These are phyloP conservation scores for Chalaropsis ovoidea DNA, from an alignment of 2,329 filamentous ascomycete genomes.

Conservation along the genomic window DNA sequence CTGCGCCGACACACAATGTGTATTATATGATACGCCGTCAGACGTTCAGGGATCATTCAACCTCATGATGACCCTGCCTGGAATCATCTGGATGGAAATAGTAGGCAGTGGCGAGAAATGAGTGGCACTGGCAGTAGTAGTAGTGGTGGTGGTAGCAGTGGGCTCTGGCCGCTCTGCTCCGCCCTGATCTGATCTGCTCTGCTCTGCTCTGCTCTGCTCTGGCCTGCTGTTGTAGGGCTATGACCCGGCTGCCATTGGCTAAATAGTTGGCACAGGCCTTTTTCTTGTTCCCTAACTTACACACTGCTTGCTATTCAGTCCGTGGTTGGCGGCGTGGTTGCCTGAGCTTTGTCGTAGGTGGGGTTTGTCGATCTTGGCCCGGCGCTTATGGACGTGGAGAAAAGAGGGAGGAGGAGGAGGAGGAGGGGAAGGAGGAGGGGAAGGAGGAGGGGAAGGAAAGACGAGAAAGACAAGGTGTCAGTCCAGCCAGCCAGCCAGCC, in stretches of 20 bases:
- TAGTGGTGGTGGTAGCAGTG: not conserved
- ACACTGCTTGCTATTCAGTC: not conserved
- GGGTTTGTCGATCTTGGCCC: not conserved
- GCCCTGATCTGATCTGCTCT: no score
- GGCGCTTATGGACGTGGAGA: not conserved
- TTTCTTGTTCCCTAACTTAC: no score
- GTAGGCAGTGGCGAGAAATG: not conserved
- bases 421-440: not conserved
- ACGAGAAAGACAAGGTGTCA: no score
- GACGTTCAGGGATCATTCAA: no score
- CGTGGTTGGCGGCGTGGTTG: not conserved
- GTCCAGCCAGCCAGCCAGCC: no score
- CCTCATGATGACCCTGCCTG: no score
- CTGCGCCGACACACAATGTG: no score
- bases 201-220: no score
- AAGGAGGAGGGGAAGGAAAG: not conserved
- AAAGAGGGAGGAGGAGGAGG: not conserved
- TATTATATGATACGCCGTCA: no score
- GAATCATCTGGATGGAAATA: not conserved
- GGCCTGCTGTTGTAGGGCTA: no score
- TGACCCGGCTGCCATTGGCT: no score
- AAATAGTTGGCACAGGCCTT: no score
- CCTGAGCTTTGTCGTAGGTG: not conserved
- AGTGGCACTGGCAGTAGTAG: not conserved
- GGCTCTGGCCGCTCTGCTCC: not conserved